Evolutionary conservation across 2,329 filamentous ascomycete species (phyloP), one percentile per base, ranked within the genome.

Genomic region (Xylariomycetidae sp.): DNA sequence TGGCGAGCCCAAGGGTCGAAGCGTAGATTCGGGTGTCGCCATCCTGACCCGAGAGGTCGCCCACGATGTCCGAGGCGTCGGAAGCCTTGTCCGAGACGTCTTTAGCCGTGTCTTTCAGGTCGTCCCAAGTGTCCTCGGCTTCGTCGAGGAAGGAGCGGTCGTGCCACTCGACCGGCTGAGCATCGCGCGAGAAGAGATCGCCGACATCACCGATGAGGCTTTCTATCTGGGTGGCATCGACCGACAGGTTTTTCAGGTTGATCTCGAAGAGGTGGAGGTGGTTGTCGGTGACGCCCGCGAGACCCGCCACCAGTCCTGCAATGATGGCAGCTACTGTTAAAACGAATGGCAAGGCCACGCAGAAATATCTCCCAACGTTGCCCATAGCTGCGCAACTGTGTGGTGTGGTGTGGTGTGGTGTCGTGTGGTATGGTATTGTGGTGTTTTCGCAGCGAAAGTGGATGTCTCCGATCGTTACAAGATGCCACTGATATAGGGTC

Each of bases 341-440:
- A 44, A 76, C 68, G 64, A 95, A 88, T 40, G 90, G 90, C 67
- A 88, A 68, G 63, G 85, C 76, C 63, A 96, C 92, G 65, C 88
- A 95, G 59, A 85, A 68, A 52, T 90, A 77, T 55, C 90, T 78
- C 48, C 86, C 89, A 54, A 75, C 70, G 15, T 31, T 13, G 64
- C 82, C 61, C 69, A 73, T 73, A 43, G 44, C 57, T 58, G n/a
- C n/a, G n/a, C n/a, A n/a, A n/a, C n/a, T n/a, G n/a, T n/a, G n/a
- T n/a, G n/a, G n/a, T n/a, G n/a, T n/a, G n/a, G n/a, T n/a, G n/a
- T n/a, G n/a, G n/a, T n/a, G n/a, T n/a, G n/a, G n/a, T n/a, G n/a
- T n/a, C n/a, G n/a, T n/a, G n/a, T n/a, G n/a, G n/a, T n/a, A n/a
- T n/a, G n/a, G n/a, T n/a, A n/a, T n/a, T n/a, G n/a, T n/a, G n/a